Base-by-base conservation (phyloP, 1,284 basidiomycete genomes). In the Rhizopogon hawkerae region DNA sequence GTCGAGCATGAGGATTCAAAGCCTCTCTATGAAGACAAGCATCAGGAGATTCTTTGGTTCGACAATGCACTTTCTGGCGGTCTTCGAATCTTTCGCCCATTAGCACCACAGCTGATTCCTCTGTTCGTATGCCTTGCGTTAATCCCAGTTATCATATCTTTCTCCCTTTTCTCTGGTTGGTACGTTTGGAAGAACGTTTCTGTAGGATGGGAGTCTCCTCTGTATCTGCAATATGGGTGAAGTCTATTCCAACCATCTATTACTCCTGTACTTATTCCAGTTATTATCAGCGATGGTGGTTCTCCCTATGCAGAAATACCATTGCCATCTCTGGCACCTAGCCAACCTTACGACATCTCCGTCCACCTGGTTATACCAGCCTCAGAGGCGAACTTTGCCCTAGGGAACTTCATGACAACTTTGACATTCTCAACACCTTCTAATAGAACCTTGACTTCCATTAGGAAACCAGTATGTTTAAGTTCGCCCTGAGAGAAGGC, bases 321-420 rank as follows among this genome's bases (percentile, higher is more conserved):
- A 2, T 62, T 89, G 0, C 73, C 79, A 3, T 48, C 62, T 10
- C 67, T 89, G 23, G 71, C 74, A 44, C 57, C 76, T 14, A 66
- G 73, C 35, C 87, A 89, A 54, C 76, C 76, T 6, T 90, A 89
- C 50, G 79, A 88, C 55, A 70, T 90, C 45, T 79, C 77, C 35
- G 66, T 89, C 10, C 75, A 79, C 47, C 69, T 90, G n/a, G 63
- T 68, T 16, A 69, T 90, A 2, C 88, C 88, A 10, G 70, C 77
- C 1, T 75, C 74, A n/a, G 76, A 81, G 51, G 64, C 79, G 13
- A 90, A 88, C 66, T 69, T 77, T 56, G 80, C 71, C 3, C 74
- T 90, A 0, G 86, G 86, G 24, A 90, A 90, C 63, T 90, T 90
- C 63, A 90, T 90, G 86, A 69, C 77, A 5, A 75, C 71, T 34